phyloP scores from a whole-genome alignment of 2,329 filamentous ascomycete species.

The Aspergillus sp. region DNA sequence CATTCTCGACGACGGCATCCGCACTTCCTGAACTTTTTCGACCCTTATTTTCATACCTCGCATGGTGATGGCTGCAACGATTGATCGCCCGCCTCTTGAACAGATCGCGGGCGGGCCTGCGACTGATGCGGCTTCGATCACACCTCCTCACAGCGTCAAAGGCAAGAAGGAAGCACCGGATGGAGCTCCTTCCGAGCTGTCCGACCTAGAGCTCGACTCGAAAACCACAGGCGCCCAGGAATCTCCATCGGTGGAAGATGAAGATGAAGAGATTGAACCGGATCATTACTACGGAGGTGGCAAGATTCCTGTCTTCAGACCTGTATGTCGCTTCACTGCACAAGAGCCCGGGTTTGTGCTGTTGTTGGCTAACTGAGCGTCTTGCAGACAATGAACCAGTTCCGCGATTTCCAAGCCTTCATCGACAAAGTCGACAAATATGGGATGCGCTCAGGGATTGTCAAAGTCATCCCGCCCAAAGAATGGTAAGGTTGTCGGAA shows the following conservation, averaged over 20 bases:
- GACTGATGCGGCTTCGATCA: constrained; percentile 38
- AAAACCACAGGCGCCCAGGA: constrained; percentile 26
- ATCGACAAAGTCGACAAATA: constrained; percentile 88
- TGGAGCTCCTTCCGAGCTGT: constrained; percentile 41
- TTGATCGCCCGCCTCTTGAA: constrained; percentile 32
- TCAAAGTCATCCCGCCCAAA: constrained; percentile 89
- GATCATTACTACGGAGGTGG: constrained; percentile 83
- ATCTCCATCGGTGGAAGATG: constrained; percentile 51
- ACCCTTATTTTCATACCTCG: constrained; percentile 12
- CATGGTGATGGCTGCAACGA: constrained; percentile 35
- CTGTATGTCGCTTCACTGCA: constrained; percentile 52
- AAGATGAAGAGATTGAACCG: constrained; percentile 76
- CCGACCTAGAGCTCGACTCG: constrained; percentile 42
- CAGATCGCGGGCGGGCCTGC: constrained; percentile 24
- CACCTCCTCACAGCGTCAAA: constrained; percentile 45
- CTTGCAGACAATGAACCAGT: constrained; percentile 78
- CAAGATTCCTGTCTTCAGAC: constrained; percentile 89
- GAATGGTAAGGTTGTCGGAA: constrained; percentile 71
- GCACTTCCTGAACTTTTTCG: constrained; percentile 11
- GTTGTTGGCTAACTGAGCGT: constrained; percentile 7
- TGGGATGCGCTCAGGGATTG: constrained; percentile 95
- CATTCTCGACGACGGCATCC: constrained; percentile 40
- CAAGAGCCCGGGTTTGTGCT: background rate
- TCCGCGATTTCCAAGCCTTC: constrained; percentile 88
- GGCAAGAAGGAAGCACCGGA: constrained; percentile 46